Base-by-base conservation (phyloP, 495 filamentous ascomycete species). In the Penicillium antarcticum region DNA sequence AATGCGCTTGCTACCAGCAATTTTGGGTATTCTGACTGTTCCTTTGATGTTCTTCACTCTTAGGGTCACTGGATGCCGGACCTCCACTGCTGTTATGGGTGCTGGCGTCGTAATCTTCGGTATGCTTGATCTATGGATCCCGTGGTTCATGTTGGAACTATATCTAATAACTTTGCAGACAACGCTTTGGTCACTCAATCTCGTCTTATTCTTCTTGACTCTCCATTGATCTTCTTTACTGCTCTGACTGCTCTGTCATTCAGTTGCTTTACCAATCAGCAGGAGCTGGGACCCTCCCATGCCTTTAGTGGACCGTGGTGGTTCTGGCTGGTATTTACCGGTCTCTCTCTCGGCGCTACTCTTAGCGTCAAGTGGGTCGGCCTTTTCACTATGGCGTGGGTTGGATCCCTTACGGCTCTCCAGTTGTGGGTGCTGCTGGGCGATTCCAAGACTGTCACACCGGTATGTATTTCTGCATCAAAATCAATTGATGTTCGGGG, bases 291-390 rank as follows among this genome's bases (percentile, higher is more conserved):
- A 19, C 90, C 91, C 5, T 78, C 79, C 0, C 81, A 87, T 66
- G 95, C 95, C 11, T 98, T 98, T 72, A 71, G 81, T 49, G 81
- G 84, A 10, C 85, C 82, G 63, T 98, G 94, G 94, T 98, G 94
- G 94, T 95, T 97, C 74, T 98, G 95, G 94, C 80, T 98, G 40
- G 81, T 76, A 35, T 83, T 87, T 60, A 97, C 89, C 17, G 94
- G 94, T 47, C 70, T 97, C 21, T 85, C 86, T 12, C 78, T 98
- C 38, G 94, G 94, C 55, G 89, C 92, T 36, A 98, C 94, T 1
- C 80, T 89, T 50, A 97, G 92, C 71, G 89, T 97, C 50, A 98
- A 98, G 77, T 98, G 94, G 94, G 94, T 98, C 63, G 94, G 94
- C 31, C 77, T 98, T 39, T 97, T 97, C 76, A 98, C 94, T 38